A percentile compares a stretch with the other conserved stretches of the same genome.
Evolutionary conservation across 345 rosid species (phyloP).

Genomic region (Pugionium cornutum): DNA sequence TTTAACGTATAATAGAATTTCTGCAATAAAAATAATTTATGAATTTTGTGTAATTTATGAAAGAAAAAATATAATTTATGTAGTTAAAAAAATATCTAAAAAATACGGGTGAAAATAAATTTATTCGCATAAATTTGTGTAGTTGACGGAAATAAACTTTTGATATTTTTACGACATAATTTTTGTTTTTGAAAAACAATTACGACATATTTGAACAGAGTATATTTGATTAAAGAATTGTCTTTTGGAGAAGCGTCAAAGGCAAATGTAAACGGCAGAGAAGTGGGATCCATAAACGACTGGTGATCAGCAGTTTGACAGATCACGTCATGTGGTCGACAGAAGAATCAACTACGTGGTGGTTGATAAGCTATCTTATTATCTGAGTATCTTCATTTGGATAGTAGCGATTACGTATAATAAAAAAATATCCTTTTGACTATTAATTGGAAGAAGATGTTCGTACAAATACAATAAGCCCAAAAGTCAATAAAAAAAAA

Average conservation of each 20-base stretch:
- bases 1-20: too few relatives aligned
- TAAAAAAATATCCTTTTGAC: background rate
- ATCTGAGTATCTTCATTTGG: conserved; percentile 10
- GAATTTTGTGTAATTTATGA: too few relatives aligned
- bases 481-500: conserved; percentile 9
- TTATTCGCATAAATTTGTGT: too few relatives aligned
- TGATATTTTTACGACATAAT: background rate
- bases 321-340: conserved; percentile 42
- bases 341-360: conserved; percentile 35
- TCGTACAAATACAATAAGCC: conserved; percentile 20
- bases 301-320: conserved; percentile 41
- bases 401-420: conserved; percentile 33
- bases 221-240: background rate
- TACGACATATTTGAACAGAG: too few relatives aligned
- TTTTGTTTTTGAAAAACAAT: conserved; percentile 1
- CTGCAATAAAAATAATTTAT: too few relatives aligned
- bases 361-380: conserved; percentile 40
- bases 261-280: conserved; percentile 13
- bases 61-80: too few relatives aligned
- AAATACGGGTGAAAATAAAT: too few relatives aligned
- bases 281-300: conserved; percentile 15
- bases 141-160: too few relatives aligned
- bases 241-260: conserved; percentile 36
- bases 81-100: too few relatives aligned
- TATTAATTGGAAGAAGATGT: background rate